Base-by-base conservation (phyloP, 2,329 filamentous ascomycete species). In the Colletotrichum lentis region DNA sequence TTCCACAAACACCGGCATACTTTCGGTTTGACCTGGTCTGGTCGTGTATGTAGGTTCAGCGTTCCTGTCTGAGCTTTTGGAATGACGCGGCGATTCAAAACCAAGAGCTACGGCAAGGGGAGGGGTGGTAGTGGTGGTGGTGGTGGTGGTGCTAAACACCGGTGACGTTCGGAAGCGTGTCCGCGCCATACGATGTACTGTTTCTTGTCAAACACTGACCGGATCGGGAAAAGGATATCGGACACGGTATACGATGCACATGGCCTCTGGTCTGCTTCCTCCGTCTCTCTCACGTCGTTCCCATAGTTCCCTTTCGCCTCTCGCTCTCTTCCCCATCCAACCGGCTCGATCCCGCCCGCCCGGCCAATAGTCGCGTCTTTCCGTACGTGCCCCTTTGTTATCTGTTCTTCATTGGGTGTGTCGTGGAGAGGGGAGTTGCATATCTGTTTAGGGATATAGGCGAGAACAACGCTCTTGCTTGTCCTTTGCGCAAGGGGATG, bases 391-490 rank as follows among this genome's bases (percentile, higher is more conserved):
- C 24, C 35, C 16, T 6, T 22, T 47, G 16, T 37, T 27, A 20
- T 47, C 55, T 18, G 11, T 47, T 58, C 18, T 57, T 35, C 37
- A 16, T 8, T 3, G 20, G 27, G 24, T 16, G 3, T 27, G 43
- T 35, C 35, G n/a, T 18, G 4, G 27, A 35, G 18, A 52, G 27
- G 35, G 24, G 39, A 50, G 49, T 68, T 43, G 55, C 65, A 65
- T 56, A 52, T 18, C 61, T 39, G 65, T 60, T 52, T 65, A 50
- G 49, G 55, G 62, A 65, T 50, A 44, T 55, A 41, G 62, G 49
- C 55, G 44, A 44, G 18, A 55, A 41, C 49, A 60, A 52, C 41
- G 54, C 55, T 55, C 47, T n/a, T 44, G 35, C 47, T 31, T 59
- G 65, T 20, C 35, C 31, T 24, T 20, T 27, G 16, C 10, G 6